Evolutionary conservation across 495 filamentous ascomycete genomes (phyloP), one percentile per base, ranked within the genome.

Genomic region (Aspergillus homomorphus): DNA sequence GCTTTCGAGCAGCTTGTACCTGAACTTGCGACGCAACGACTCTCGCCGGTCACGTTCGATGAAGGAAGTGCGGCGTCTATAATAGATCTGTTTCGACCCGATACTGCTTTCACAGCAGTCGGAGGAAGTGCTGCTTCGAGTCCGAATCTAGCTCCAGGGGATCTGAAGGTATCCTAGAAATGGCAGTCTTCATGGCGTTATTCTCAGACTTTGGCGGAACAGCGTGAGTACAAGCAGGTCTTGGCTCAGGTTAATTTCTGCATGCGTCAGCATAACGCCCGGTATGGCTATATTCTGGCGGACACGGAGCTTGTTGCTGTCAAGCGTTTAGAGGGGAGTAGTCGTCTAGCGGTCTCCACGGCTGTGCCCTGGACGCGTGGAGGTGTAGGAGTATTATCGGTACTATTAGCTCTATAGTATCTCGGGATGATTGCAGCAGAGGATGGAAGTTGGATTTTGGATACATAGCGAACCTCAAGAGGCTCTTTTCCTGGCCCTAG

Each of bases 211-310:
- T 7, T 18, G 0, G 16, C 16, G 0, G 3, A 48, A 6, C 21
- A 33, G n/a, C 43, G 42, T 10, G 53, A 56, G 20, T 56, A 56
- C 7, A 45, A 22, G 42, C 53, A 48, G 21, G 54, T 28, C 22
- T 26, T 64, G 1, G 45, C 61, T 12, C 61, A 62, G 46, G 56
- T 64, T 15, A 64, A 67, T 49, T 62, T 60, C 33, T 60, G 60
- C 26, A 64, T 62, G 57, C 15, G 23, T 8, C 61, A 60, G 43
- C 57, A 64, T 21, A 30, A 45, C 19, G 54, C 57, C 16, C 30
- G 54, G 30, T 41, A 59, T 33, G 48, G 59, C 5, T 58, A 45
- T 51, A 45, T 62, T 3, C 55, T 62, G 2, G 45, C 60, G 15
- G 19, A 58, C 16, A 20, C 23, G 9, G 57, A 60, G 54, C 45